Percentiles rank a stretch among this genome's conserved stretches.
These are phyloP conservation scores for Buddleja alternifolia DNA, from an alignment of 257 asterid genomes.

Conservation along the genomic window DNA sequence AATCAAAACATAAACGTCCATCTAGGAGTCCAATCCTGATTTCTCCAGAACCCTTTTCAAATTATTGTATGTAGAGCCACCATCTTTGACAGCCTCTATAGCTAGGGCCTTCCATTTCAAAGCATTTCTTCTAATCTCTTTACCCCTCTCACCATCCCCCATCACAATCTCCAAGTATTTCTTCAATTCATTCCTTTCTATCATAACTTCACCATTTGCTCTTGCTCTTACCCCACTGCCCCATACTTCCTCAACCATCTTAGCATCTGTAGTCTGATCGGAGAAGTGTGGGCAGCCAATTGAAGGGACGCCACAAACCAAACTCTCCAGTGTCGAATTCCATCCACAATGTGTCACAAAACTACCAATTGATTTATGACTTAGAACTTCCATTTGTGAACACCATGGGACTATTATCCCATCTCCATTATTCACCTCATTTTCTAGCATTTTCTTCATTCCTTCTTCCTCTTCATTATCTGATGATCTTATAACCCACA, in stretches of 20 bases:
- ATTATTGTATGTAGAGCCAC: slow-evolving; percentile 55
- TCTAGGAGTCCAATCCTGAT: too few relatives aligned
- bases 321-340: slow-evolving; percentile 64
- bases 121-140: slow-evolving; percentile 44
- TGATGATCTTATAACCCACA: slow-evolving; percentile 48
- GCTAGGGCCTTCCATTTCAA: slow-evolving; percentile 49
- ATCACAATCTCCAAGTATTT: slow-evolving; percentile 52
- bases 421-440: slow-evolving; percentile 25
- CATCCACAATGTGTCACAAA: slow-evolving; percentile 74
- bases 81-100: slow-evolving; percentile 43
- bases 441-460: slow-evolving; percentile 25
- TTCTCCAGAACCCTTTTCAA: slow-evolving; percentile 41
- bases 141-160: slow-evolving; percentile 50
- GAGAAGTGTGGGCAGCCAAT: slow-evolving; percentile 55
- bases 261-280: slow-evolving; percentile 56
- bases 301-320: slow-evolving; percentile 57
- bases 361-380: slow-evolving; percentile 54
- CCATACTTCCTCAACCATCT: slow-evolving; percentile 72
- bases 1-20: too few relatives aligned
- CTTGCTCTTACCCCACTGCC: slow-evolving; percentile 53
- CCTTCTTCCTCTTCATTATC: slow-evolving; percentile 37
- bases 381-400: slow-evolving; percentile 54
- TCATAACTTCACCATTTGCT: slow-evolving; percentile 37
- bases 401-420: slow-evolving; percentile 65
- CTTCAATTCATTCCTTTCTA: slow-evolving; percentile 45